Conservation (phyloP, 2,329 filamentous ascomycete species). For the Aureobasidium sp. region DNA sequence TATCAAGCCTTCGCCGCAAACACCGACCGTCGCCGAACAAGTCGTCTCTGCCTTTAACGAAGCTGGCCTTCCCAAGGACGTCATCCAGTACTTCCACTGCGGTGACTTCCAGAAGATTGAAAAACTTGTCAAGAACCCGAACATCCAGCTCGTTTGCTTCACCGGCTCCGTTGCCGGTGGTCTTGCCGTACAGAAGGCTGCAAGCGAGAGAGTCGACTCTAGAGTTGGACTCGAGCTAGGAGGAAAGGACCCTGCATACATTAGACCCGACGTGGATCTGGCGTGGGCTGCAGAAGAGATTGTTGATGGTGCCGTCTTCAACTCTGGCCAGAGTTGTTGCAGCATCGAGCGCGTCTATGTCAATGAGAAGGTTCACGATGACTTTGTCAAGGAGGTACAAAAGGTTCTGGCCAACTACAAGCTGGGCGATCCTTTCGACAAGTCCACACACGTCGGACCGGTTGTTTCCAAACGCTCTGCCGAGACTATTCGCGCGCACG, state of each 20-base stretch:
- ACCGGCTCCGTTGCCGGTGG: constrained; percentile 88
- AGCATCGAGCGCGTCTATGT: constrained; percentile 89
- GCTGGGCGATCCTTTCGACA: constrained; percentile 78
- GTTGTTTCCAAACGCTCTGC: constrained; percentile 77
- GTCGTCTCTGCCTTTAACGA: constrained; percentile 66
- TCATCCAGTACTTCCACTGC: constrained; percentile 88
- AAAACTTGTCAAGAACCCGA: constrained; percentile 65
- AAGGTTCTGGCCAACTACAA: constrained; percentile 70
- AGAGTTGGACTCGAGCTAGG: constrained; percentile 85
- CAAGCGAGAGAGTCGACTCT: constrained; percentile 67
- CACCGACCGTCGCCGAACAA: constrained; percentile 83
- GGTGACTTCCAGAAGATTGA: constrained; percentile 72
- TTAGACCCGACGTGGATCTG: constrained; percentile 76
- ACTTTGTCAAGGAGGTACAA: constrained; percentile 70
- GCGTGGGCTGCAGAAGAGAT: constrained; percentile 90
- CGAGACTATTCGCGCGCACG: constrained; percentile 65
- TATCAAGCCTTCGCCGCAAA: constrained; percentile 90
- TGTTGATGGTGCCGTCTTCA: constrained; percentile 93
- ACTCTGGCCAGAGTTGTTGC: constrained; percentile 97
- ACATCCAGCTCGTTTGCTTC: constrained; percentile 78
- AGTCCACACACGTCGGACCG: constrained; percentile 73
- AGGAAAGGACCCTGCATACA: constrained; percentile 89
- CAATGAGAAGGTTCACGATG: constrained; percentile 71
- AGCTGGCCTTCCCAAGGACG: constrained; percentile 72
- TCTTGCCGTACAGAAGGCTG: constrained; percentile 74